A percentile compares a stretch with the other conserved stretches of the same genome.
Conservation (phyloP, 2,329 filamentous ascomycete species). For the Setomelanomma holmii region DNA sequence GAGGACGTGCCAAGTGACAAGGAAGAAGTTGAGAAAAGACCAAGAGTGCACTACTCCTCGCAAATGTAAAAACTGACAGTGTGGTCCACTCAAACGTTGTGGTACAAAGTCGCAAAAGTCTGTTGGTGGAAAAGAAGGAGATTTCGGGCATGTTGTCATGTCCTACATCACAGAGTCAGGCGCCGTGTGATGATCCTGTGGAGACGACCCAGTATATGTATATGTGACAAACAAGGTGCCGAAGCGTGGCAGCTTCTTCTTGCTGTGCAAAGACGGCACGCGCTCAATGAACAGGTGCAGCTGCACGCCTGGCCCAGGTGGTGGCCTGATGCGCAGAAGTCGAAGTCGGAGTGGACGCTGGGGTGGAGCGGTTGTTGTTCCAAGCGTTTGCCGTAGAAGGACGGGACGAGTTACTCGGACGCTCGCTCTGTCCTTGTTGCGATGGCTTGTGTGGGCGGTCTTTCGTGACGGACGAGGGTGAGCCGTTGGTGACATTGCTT, state of each 20-base stretch:
- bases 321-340: slow-evolving; percentile 22
- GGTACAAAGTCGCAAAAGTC: not conserved
- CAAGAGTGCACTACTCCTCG: not conserved
- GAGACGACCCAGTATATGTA: not conserved
- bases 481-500: slow-evolving; percentile 21
- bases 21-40: not conserved
- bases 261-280: not conserved
- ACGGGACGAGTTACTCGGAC: slow-evolving; percentile 30
- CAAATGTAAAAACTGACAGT: not conserved
- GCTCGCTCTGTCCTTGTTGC: slow-evolving; percentile 36
- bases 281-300: slow-evolving; percentile 32
- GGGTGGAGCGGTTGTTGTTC: slow-evolving; percentile 33
- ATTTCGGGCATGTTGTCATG: not conserved
- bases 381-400: slow-evolving; percentile 36
- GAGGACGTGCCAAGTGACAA: not conserved
- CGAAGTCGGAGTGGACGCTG: slow-evolving; percentile 26
- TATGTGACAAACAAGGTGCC: not conserved
- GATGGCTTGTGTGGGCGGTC: slow-evolving; percentile 41
- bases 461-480: slow-evolving; percentile 26
- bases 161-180: not conserved
- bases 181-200: not conserved
- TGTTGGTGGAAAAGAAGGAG: not conserved
- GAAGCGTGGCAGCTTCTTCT: no score
- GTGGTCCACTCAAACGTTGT: not conserved
- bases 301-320: slow-evolving; percentile 35